A percentile compares a stretch with the other conserved stretches of the same genome.
These are phyloP conservation scores for Erythrophleum fordii DNA, from an alignment of 306 rosid species.

Conservation along the genomic window DNA sequence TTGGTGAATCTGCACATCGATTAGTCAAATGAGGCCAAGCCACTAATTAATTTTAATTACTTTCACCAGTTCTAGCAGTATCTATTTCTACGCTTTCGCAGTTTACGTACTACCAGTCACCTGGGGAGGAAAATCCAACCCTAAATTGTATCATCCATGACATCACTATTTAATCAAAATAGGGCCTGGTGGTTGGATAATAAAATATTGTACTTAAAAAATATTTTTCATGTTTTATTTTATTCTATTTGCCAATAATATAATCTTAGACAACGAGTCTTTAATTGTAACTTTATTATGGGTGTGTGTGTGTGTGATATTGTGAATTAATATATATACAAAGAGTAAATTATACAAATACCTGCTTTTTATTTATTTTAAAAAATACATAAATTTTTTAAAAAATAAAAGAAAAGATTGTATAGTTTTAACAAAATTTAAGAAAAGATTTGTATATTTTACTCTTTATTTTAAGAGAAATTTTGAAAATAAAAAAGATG, in stretches of 20 bases:
- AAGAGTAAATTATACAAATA: too few relatives aligned
- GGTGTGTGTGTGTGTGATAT: neutral
- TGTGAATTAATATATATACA: too few relatives aligned
- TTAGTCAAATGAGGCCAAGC: constrained; percentile 1
- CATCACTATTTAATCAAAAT: constrained; percentile 30
- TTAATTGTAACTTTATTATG: neutral
- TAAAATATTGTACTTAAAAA: neutral
- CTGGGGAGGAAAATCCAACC: constrained; percentile 12
- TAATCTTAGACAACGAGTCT: neutral
- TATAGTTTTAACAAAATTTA: too few relatives aligned
- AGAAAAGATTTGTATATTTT: too few relatives aligned
- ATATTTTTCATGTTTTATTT: neutral
- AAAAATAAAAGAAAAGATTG: too few relatives aligned
- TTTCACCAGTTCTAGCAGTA: neutral
- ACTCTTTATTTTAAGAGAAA: too few relatives aligned
- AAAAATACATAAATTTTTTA: too few relatives aligned
- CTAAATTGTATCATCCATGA: constrained; percentile 37
- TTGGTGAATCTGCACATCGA: neutral
- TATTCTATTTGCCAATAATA: neutral
- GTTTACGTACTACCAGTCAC: constrained; percentile 2
- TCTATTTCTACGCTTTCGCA: constrained; percentile 9
- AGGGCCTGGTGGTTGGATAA: constrained; percentile 1
- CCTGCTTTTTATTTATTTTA: too few relatives aligned
- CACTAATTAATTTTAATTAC: constrained; percentile 1
- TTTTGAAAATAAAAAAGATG: too few relatives aligned